Evolutionary conservation across 2,329 filamentous ascomycete species (phyloP), one percentile per base, ranked within the genome.

Genomic region (Aspergillus clavatus): DNA sequence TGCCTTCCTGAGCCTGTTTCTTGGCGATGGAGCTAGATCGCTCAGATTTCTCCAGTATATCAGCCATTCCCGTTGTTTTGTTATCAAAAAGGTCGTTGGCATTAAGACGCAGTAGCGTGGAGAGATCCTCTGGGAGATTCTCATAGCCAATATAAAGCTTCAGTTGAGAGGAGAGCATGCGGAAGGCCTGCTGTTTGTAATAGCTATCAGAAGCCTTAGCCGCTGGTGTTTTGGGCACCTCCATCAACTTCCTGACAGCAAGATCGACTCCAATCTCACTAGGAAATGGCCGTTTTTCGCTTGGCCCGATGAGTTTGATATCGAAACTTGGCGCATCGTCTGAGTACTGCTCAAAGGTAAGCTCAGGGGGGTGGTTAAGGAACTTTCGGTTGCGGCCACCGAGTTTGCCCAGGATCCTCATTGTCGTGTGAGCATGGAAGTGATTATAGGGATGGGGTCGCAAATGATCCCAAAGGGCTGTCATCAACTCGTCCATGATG

Each of bases 401-500:
- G 10, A 99, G 79, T 67, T 99, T 98, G 11, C 93, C 93, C 2
- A 99, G 77, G 46, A 99, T 98, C 37, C 93, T 79, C 84, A 98
- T 95, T 0, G 93, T 97, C 0, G 93, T 97, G 63, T 99, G 93
- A 0, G 94, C 88, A 62, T 97, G 91, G 67, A 96, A 95, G 66
- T 98, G 94, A 58, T 87, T 95, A 67, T 98, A 95, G 0, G 93
- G 93, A 51, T 90, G 85, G 6, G 93, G 94, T 58, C 86, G 87
- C 33, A 99, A 77, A 65, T 98, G 94, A 52, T 96, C 90, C 77
- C 95, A 98, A 1, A 99, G 76, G 1, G 91, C 91, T 38, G 89
- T 93, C 93, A 98, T 98, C 36, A 99, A 76, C 62, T 99, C 93
- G 58, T 98, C 91, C 67, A 99, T 97, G 21, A 97, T 94, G 0